Base-by-base conservation (phyloP, 768 basidiomycete genomes). In the Tulasnella sp. region DNA sequence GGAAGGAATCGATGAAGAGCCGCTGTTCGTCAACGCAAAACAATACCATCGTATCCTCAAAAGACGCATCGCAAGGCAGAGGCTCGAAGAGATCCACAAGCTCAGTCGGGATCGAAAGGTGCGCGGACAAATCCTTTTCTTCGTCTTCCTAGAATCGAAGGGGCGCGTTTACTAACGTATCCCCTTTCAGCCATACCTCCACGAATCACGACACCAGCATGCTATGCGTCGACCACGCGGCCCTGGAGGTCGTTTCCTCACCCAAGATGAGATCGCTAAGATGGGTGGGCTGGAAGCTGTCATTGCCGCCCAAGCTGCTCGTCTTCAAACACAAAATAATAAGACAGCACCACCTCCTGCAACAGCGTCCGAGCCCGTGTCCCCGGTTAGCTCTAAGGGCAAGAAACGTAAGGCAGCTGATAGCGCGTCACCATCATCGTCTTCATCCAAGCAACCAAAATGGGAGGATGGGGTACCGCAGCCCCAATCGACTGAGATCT, bases 41-140 rank as follows among this genome's bases (percentile, higher is more conserved):
- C 96, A 99, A 73, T 99, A 98, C 71, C 92, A 94, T 67, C 88
- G 96, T 69, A 98, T 99, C 67, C 81, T 99, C 72, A 97, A 98
- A 76, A 80, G 96, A 64, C 80, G 96, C 58, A 81, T 88, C 65
- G 93, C 95, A 4, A 76, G 95, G 45, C 89, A 91, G 2, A 79
- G 96, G 51, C 78, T 97, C 54, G 94, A 96, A 68, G 95, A 98
- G 72, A 78, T 98, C 55, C 93, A 96, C 65, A 79, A 91, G 64
- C 80, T 99, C 64, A 93, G 91, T 60, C 80, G 85, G 65, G 88
- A 95, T 71, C 80, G 96, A 70, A 98, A 99, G 82, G 95, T 88
- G 42, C 43, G 66, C 69, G n/a, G 0, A n/a, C 66, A 32, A 51
- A 61, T 27, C 60, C 64, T n/a, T n/a, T 56, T 1, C 43, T 44